A percentile compares a stretch with the other conserved stretches of the same genome.
These are phyloP conservation scores for Zychaea mexicana DNA, from an alignment of 371 early-diverging fungal species.

Conservation along the genomic window DNA sequence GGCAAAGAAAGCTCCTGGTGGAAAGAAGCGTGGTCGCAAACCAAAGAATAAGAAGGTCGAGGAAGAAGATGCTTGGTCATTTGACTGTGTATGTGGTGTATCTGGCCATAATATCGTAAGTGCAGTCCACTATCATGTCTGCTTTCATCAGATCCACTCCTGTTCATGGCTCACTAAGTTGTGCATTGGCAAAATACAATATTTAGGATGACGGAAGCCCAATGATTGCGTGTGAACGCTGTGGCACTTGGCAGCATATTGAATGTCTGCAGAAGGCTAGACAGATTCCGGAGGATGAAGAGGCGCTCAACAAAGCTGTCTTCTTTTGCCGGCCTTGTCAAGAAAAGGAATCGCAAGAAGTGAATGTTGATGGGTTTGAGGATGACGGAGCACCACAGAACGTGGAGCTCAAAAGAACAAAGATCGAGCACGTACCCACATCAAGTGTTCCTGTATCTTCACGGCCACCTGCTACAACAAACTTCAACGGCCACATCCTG, in stretches of 20 bases:
- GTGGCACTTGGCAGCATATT: conserved; percentile 76
- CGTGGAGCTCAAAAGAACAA: neutral
- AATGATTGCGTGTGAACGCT: conserved; percentile 73
- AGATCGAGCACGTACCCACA: neutral
- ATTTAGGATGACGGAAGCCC: conserved; percentile 72
- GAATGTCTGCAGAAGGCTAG: conserved; percentile 56
- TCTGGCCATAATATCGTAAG: conserved; percentile 58
- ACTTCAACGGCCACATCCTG: neutral
- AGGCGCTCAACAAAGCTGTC: conserved; percentile 29
- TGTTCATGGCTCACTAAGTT: neutral
- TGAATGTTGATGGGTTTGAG: conserved; percentile 24
- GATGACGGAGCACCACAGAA: neutral
- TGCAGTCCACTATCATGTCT: too few species aligned
- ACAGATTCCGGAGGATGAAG: conserved; percentile 31
- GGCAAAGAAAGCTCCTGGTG: conserved; percentile 8
- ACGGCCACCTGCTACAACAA: neutral
- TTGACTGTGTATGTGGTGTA: conserved; percentile 62
- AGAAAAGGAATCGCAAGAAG: conserved; percentile 18
- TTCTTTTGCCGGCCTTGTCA: conserved; percentile 51
- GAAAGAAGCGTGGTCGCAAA: conserved; percentile 36
- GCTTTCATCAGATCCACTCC: neutral
- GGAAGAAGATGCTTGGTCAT: conserved; percentile 58
- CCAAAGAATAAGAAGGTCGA: conserved; percentile 26
- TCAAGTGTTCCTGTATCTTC: neutral
- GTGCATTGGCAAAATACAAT: neutral